Percentiles rank a stretch among this genome's conserved stretches.
These are phyloP conservation scores for Nicotiana obtusifolia DNA, from an alignment of 257 asterid species.

Conservation along the genomic window DNA sequence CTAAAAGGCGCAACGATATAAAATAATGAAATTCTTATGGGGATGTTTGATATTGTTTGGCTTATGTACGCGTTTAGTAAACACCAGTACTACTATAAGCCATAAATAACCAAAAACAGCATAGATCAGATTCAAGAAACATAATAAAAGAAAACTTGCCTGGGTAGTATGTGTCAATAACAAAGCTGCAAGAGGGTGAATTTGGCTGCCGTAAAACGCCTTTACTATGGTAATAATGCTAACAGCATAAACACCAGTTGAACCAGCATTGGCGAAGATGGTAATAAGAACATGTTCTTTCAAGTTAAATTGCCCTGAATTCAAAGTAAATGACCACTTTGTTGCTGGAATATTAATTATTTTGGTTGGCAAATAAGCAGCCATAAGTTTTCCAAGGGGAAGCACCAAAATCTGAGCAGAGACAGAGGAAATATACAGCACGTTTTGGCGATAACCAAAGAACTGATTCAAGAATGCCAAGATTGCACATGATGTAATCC, in stretches of 20 bases:
- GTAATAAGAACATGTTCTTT: constrained; percentile 69
- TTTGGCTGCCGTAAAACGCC: constrained; percentile 46
- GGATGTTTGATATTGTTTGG: too few species aligned
- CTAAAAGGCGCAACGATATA: too few species aligned
- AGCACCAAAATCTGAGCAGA: constrained; percentile 59
- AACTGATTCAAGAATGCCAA: constrained; percentile 55
- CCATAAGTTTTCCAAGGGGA: constrained; percentile 60
- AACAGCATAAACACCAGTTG: constrained; percentile 41
- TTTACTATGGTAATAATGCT: constrained; percentile 45
- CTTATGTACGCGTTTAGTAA: too few species aligned
- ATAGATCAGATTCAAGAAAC: too few species aligned
- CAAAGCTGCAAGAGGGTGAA: constrained; percentile 48
- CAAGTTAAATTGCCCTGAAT: constrained; percentile 71
- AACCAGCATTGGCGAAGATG: constrained; percentile 54
- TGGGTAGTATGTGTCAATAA: constrained; percentile 47
- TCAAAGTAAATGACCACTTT: constrained; percentile 50
- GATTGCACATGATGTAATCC: constrained; percentile 46
- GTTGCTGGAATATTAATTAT: constrained; percentile 30
- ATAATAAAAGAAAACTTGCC: constrained; percentile 15
- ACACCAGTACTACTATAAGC: too few species aligned
- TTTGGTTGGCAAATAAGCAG: constrained; percentile 40
- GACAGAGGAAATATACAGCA: constrained; percentile 46
- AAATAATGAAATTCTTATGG: too few species aligned
- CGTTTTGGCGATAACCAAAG: constrained; percentile 51
- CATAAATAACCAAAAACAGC: too few species aligned